Percentiles rank a stretch among this genome's conserved stretches.
Conservation (phyloP, 2,329 filamentous ascomycete species). For the Neonectria hederae region DNA sequence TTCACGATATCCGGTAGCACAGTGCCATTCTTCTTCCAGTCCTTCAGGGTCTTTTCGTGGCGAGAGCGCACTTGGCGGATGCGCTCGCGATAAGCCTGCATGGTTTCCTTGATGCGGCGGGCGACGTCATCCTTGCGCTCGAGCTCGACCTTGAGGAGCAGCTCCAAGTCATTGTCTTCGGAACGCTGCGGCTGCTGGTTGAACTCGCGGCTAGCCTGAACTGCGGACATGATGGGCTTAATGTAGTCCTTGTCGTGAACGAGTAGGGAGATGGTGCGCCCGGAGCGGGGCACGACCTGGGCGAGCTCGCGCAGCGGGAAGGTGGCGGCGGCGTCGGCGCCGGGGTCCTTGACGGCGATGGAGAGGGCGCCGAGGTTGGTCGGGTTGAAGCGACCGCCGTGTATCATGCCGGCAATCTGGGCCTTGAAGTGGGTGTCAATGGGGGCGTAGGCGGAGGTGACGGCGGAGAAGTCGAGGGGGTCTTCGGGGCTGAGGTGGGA, state of each 20-base stretch:
- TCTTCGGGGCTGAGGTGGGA: conserved; percentile 51
- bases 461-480: conserved; percentile 60
- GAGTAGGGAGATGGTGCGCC: conserved; percentile 53
- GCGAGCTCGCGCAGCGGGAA: conserved; percentile 66
- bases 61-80: conserved; percentile 58
- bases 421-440: conserved; percentile 55
- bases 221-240: conserved; percentile 65
- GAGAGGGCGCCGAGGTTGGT: conserved; percentile 57
- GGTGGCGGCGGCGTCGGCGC: conserved; percentile 39
- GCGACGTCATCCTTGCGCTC: conserved; percentile 60
- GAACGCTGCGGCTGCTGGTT: conserved; percentile 69
- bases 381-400: conserved; percentile 63
- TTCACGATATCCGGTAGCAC: conserved; percentile 60
- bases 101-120: conserved; percentile 55
- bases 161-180: conserved; percentile 68
- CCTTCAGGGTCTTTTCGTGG: conserved; percentile 59
- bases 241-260: conserved; percentile 56
- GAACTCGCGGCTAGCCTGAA: conserved; percentile 62
- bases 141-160: conserved; percentile 63
- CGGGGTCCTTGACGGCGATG: conserved; percentile 49
- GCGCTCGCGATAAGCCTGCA: conserved; percentile 61
- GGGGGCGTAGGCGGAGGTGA: conserved; percentile 54
- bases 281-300: conserved; percentile 60
- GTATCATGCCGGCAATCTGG: conserved; percentile 52
- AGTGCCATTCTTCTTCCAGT: conserved; percentile 56